A percentile compares a stretch with the other conserved stretches of the same genome.
These are phyloP conservation scores for Pholiota adiposa DNA, from an alignment of 1,284 basidiomycete species.

Conservation along the genomic window DNA sequence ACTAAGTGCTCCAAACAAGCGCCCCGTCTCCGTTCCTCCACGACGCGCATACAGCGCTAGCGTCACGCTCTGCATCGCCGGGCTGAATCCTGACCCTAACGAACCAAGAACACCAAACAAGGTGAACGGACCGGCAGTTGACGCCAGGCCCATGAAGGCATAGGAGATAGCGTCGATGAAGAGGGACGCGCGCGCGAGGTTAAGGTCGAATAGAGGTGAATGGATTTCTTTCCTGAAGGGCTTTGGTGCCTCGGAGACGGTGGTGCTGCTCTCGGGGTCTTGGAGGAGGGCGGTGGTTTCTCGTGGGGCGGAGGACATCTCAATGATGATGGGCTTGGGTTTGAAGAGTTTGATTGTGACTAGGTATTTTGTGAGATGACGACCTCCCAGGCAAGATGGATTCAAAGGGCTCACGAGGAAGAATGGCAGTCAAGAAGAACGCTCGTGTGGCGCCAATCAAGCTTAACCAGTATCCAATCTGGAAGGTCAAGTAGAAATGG, in stretches of 20 bases:
- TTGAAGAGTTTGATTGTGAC: slow-evolving; percentile 61
- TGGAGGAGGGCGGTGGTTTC: slow-evolving; percentile 25
- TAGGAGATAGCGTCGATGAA: slow-evolving; percentile 62
- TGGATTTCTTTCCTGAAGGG: slow-evolving; percentile 35
- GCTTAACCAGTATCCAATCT: slow-evolving; percentile 83
- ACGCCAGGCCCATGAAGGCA: slow-evolving; percentile 50
- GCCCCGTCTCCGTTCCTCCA: slow-evolving; percentile 58
- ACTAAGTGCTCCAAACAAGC: slow-evolving; percentile 73
- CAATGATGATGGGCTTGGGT: slow-evolving; percentile 35
- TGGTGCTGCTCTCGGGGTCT: background rate
- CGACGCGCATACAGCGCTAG: slow-evolving; percentile 60
- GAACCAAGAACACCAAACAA: slow-evolving; percentile 49
- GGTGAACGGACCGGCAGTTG: slow-evolving; percentile 50
- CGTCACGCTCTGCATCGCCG: slow-evolving; percentile 69
- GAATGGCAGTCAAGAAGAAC: slow-evolving; percentile 59
- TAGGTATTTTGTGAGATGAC: slow-evolving; percentile 1
- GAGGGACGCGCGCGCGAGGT: slow-evolving; percentile 61
- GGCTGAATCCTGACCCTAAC: slow-evolving; percentile 62
- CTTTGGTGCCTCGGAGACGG: slow-evolving; percentile 1
- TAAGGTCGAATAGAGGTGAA: slow-evolving; percentile 62
- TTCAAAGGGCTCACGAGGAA: slow-evolving; percentile 64
- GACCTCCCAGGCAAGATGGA: background rate
- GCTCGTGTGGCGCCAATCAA: slow-evolving; percentile 63
- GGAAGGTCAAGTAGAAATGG: slow-evolving; percentile 3
- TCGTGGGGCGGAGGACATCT: slow-evolving; percentile 38